Evolutionary conservation across 2,329 filamentous ascomycete species (phyloP), one percentile per base, ranked within the genome.

Genomic region (Fusarium gaditjirri): DNA sequence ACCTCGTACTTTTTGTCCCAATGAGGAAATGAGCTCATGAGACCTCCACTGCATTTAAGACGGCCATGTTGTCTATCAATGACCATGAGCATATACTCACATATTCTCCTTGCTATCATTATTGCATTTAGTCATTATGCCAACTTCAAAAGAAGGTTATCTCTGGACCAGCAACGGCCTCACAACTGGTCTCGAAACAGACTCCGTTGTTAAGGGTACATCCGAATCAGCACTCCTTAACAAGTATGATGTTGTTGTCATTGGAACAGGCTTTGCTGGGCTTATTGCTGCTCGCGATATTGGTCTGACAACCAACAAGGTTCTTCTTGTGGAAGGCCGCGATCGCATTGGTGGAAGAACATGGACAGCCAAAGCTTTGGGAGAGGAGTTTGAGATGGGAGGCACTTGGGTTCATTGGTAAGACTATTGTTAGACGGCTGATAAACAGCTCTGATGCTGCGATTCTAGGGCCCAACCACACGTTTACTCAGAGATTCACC

Each of bases 311-410:
- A 12, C 59, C 5, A 36, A 21, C 2, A 71, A 53, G 1, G 78
- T 82, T 1, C 67, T 83, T 3, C 65, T 83, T 6, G 47, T 84
- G 0, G 82, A 84, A 63, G 83, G 78, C 7, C 79, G 82, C 1
- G 82, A 84, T 60, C 80, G 82, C 6, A 81, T 84, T n/a, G 82
- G 82, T 8, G 82, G 82, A 4, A 78, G 82, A 9, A 83, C 81
- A 44, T 84, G 81, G 82, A 82, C 80, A 0, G 79, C 81, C 0
- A 71, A 76, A 12, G 73, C 74, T n/a, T 25, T 80, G 2, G 80
- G 80, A 1, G 78, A 77, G 19, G 77, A 80, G 0, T 77, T 81
- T 42, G 83, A 84, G 55, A 83, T 84, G 80, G 82, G 83, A 14
- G 82, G 83, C 0, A 83, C 82, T 1, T 84, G 82, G 81, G 77